Conservation (phyloP, 371 early-diverging fungal species). For the Thermomucor indicae-seudaticae region DNA sequence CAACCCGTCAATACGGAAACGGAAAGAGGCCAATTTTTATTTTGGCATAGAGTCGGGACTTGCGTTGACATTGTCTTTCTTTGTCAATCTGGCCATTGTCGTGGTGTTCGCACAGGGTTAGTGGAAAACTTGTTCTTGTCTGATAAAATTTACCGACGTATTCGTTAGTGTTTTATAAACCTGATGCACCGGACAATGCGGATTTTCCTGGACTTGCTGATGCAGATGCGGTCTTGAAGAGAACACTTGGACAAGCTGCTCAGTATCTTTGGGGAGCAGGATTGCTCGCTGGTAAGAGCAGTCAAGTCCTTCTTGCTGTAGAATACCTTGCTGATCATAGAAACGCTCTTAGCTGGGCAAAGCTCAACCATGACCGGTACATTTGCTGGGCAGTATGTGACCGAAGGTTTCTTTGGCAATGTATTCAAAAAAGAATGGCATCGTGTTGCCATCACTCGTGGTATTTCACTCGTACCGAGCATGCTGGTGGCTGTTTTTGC, state of each 20-base stretch:
- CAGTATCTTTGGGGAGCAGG: conserved; percentile 67
- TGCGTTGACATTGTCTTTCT: conserved; percentile 60
- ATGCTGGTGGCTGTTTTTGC: conserved; percentile 63
- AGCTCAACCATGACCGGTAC: conserved; percentile 76
- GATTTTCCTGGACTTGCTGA: conserved; percentile 48
- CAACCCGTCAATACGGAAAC: conserved; percentile 36
- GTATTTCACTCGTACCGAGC: conserved; percentile 64
- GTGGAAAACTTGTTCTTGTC: background rate
- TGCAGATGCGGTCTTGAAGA: conserved; percentile 54
- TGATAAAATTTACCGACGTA: background rate
- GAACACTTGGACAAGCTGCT: conserved; percentile 53
- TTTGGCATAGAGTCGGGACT: conserved; percentile 61
- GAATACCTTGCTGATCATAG: background rate
- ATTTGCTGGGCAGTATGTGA: conserved; percentile 72
- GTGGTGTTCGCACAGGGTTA: conserved; percentile 61
- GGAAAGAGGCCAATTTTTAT: conserved; percentile 66
- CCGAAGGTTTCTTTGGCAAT: conserved; percentile 64
- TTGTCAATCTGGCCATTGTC: conserved; percentile 71
- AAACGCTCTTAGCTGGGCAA: conserved; percentile 50
- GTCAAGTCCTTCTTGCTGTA: background rate
- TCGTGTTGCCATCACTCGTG: conserved; percentile 59
- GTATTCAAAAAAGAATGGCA: conserved; percentile 67
- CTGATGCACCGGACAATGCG: conserved; percentile 21
- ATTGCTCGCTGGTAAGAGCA: conserved; percentile 54
- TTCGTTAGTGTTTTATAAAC: conserved; percentile 42